These are phyloP conservation scores for Xylaria sp. DNA, from an alignment of 2,329 filamentous ascomycete species.

Conservation along the genomic window DNA sequence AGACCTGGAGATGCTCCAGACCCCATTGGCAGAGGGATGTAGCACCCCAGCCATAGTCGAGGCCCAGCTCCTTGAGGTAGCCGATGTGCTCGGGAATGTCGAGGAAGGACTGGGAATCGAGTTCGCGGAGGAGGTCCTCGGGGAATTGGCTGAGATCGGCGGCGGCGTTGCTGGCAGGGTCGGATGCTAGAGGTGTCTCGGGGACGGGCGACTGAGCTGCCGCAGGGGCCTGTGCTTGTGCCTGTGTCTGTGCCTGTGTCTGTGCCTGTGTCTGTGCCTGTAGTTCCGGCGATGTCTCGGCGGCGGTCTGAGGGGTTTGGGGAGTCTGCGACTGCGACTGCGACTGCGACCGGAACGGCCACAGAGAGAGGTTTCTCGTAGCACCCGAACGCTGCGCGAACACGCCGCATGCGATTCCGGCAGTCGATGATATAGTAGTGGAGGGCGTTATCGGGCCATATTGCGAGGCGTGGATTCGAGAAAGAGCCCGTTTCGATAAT, in stretches of 20 bases:
- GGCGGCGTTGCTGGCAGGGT: slow-evolving; percentile 18
- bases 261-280: background rate
- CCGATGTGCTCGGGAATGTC: slow-evolving; percentile 80
- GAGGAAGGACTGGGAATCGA: slow-evolving; percentile 54
- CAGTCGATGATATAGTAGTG: background rate
- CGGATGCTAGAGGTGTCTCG: slow-evolving; percentile 11
- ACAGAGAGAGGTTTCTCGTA: slow-evolving; percentile 49
- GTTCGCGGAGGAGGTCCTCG: slow-evolving; percentile 31
- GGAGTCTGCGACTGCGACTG: slow-evolving; percentile 8
- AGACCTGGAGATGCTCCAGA: slow-evolving; percentile 86
- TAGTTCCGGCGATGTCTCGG: slow-evolving; percentile 35
- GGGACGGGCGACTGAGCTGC: slow-evolving; percentile 2
- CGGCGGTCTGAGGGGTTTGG: slow-evolving; percentile 25
- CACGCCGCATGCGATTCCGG: slow-evolving; percentile 39
- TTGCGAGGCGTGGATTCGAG: slow-evolving; percentile 33
- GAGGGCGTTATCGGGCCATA: slow-evolving; percentile 37
- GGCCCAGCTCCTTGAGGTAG: slow-evolving; percentile 82
- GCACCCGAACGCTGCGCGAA: slow-evolving; percentile 49
- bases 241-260: background rate
- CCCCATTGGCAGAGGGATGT: slow-evolving; percentile 78
- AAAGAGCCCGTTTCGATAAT: slow-evolving; percentile 40
- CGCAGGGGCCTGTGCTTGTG: background rate
- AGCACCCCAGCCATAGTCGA: slow-evolving; percentile 87
- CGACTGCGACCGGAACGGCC: slow-evolving; percentile 47
- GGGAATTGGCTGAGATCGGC: slow-evolving; percentile 42